Conservation (phyloP, 306 rosid genomes). For the Urtica urens region DNA sequence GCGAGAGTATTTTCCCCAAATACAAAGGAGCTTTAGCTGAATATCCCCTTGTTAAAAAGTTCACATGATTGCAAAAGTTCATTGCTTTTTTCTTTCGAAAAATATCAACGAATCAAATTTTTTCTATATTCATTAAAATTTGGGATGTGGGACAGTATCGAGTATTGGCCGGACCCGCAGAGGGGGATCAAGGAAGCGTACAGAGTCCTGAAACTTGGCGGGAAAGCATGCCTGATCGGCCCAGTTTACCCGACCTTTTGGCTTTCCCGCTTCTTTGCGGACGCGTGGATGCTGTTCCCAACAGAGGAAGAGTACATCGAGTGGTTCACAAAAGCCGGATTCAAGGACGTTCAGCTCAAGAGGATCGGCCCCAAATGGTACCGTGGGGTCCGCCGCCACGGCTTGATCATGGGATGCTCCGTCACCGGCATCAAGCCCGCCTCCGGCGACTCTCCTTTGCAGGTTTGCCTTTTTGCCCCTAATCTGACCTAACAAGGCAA, state of each 20-base stretch:
- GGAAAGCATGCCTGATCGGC: constrained; percentile 79
- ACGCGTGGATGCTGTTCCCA: constrained; percentile 95
- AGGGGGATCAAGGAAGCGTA: constrained; percentile 92
- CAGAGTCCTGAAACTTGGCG: constrained; percentile 82
- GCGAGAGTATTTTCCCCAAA: no score
- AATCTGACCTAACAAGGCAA: no score
- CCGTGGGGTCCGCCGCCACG: constrained; percentile 89
- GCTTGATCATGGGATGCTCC: constrained; percentile 93
- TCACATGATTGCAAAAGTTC: no score
- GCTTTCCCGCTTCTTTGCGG: constrained; percentile 95
- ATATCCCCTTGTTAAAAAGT: no score
- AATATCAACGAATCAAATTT: no score
- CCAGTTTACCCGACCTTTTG: constrained; percentile 87
- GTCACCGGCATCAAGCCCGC: constrained; percentile 89
- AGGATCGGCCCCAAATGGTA: constrained; percentile 98
- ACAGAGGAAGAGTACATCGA: constrained; percentile 94
- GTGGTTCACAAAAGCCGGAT: constrained; percentile 87
- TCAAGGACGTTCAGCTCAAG: constrained; percentile 71
- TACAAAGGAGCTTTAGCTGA: no score
- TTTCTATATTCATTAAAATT: not conserved
- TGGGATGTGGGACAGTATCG: constrained; percentile 39
- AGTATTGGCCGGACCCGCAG: constrained; percentile 98
- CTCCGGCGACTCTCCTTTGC: constrained; percentile 86
- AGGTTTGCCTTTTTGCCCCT: no score
- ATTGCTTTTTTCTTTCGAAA: no score